These are phyloP conservation scores for Globisporangium solare DNA, from an alignment of 352 stramenopile genomes.

Conservation along the genomic window DNA sequence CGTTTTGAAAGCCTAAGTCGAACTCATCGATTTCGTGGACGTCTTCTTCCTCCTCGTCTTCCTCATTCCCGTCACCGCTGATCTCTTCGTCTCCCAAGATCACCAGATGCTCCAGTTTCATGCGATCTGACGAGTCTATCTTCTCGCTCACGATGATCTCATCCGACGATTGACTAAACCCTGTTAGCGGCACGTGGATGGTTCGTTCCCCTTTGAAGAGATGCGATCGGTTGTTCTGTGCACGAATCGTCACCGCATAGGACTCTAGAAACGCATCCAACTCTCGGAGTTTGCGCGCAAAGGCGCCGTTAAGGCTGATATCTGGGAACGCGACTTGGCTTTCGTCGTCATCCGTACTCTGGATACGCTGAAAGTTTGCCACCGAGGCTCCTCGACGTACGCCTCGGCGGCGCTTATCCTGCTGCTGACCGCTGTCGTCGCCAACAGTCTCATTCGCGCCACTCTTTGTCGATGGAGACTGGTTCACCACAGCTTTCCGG, in stretches of 20 bases:
- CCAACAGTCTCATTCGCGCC: neutral
- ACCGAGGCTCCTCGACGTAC: conserved; percentile 2
- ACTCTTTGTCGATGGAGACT: conserved; percentile 8
- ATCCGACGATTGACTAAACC: conserved; percentile 19
- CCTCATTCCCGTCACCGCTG: neutral
- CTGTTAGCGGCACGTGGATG: conserved; percentile 23
- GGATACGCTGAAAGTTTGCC: neutral
- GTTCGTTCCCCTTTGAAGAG: conserved; percentile 27
- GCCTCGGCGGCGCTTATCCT: neutral
- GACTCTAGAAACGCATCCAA: conserved; percentile 29
- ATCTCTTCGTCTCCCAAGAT: neutral
- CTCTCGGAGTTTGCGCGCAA: conserved; percentile 6
- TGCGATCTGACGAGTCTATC: conserved; percentile 8
- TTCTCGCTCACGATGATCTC: conserved; percentile 12
- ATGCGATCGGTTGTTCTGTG: conserved; percentile 22
- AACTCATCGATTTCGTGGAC: neutral
- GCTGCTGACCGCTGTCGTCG: neutral
- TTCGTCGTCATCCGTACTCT: neutral
- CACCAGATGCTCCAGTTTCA: conserved; percentile 24
- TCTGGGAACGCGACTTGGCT: neutral
- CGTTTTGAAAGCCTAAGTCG: neutral
- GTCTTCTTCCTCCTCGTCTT: neutral
- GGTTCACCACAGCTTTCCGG: conserved; percentile 5
- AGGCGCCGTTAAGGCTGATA: neutral
- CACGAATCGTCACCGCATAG: conserved; percentile 22